Conservation (phyloP, 129 eudicot genomes). For the Gnaphalium uliginosum region DNA sequence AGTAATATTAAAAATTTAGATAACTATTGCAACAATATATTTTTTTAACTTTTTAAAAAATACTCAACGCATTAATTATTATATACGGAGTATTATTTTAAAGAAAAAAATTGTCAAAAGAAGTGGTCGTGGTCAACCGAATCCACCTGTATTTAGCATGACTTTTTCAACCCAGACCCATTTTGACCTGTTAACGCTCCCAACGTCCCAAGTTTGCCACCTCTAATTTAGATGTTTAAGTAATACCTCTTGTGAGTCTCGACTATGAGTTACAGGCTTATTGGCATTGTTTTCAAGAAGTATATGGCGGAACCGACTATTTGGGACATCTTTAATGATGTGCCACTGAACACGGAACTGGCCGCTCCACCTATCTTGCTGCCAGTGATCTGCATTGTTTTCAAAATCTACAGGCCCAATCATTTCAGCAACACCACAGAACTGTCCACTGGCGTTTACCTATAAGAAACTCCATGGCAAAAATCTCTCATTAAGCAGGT, state of each 20-base stretch:
- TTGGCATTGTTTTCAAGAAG: constrained; percentile 76
- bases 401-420: constrained; percentile 75
- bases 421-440: constrained; percentile 89
- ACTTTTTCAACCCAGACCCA: background rate
- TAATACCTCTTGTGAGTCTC: constrained; percentile 85
- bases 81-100: too few relatives aligned
- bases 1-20: background rate
- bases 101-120: background rate
- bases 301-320: constrained; percentile 75
- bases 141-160: background rate
- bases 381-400: constrained; percentile 74
- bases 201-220: background rate
- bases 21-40: background rate
- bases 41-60: background rate
- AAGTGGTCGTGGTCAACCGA: background rate
- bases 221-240: background rate
- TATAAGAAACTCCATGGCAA: constrained; percentile 12
- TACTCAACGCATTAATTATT: background rate
- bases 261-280: constrained; percentile 89
- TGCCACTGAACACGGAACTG: constrained; percentile 85
- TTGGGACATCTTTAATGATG: constrained; percentile 74
- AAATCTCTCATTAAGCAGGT: background rate
- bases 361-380: constrained; percentile 89
- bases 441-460: constrained; percentile 87
- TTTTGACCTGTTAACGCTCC: background rate